Base-by-base conservation (phyloP, 192 early-diverging fungal genomes). In the Mortierella claussenii region DNA sequence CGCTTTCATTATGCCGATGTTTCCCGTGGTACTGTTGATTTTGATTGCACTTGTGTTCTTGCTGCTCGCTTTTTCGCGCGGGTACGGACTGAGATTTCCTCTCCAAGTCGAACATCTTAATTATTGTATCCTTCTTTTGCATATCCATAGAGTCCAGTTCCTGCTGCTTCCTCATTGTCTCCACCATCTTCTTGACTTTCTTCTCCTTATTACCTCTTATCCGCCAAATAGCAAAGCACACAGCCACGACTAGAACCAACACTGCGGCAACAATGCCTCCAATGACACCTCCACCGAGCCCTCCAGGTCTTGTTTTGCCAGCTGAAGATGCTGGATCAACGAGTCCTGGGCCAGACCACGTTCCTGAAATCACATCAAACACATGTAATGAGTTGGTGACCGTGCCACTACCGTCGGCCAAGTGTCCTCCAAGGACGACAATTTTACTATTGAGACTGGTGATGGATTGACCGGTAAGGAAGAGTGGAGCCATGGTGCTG, bases 381-480 rank as follows among this genome's bases (percentile, higher is more conserved):
- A 55, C 23, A 48, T 67, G 63, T 8, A 76, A 33, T 3, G 32
- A 20, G 42, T 75, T 75, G 36, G 57, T 27, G 3, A 44, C 30
- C 1, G 31, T 5, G 2, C 17, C 40, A 10, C 3, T 27, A 12
- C 43, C 1, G 21, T 53, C 57, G 18, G 26, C 37, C n/a, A 11
- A 3, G 3, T 15, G 3, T 20, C 73, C 73, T 21, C 73, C 73
- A 52, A 67, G 67, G 9, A 76, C 53, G 3, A 76, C 49, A 30
- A 76, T 67, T 47, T 67, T 67, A 52, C 73, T 67, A 37, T 62
- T 67, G 37, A 76, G 58, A 50, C 51, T 62, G 32, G 73, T 45
- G 51, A 59, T 40, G 13, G 73, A 66, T 46, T 76, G 73, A 9
- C 26, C 24, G 13, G 50, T 7, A 2, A 67, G 46, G 13, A 76